phyloP scores from a whole-genome alignment of 1,284 basidiomycete species.

The Sphaerobolus stellatus region DNA sequence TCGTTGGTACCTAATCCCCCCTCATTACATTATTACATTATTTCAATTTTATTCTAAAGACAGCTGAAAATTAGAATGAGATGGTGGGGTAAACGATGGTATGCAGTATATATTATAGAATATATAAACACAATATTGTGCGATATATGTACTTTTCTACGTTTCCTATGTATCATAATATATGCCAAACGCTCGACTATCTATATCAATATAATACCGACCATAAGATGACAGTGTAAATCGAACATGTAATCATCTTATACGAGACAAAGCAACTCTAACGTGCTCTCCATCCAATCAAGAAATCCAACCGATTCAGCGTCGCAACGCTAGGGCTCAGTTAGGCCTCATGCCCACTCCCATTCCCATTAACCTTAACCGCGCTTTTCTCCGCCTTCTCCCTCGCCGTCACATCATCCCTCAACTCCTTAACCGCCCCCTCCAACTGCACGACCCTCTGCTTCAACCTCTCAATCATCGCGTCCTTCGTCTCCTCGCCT shows the following conservation, averaged over 20 bases:
- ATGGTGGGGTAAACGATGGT: too few relatives aligned
- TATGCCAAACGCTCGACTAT: background rate
- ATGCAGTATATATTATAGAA: too few relatives aligned
- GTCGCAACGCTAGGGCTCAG: background rate
- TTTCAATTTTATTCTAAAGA: too few relatives aligned
- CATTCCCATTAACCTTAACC: slow-evolving; percentile 1
- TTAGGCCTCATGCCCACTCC: background rate
- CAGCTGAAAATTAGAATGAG: too few relatives aligned
- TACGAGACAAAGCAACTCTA: background rate
- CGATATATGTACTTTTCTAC: too few relatives aligned
- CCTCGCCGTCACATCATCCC: too few relatives aligned
- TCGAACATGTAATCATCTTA: background rate
- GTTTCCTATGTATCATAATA: too few relatives aligned
- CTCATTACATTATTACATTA: too few relatives aligned
- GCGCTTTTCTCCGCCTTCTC: too few relatives aligned
- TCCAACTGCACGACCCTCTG: slow-evolving; percentile 12
- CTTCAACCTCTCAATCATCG: slow-evolving; percentile 4
- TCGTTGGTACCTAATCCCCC: too few relatives aligned
- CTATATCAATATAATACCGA: background rate
- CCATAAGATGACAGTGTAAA: background rate
- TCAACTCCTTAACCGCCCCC: slow-evolving; percentile 10
- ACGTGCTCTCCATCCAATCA: background rate
- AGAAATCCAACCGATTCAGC: background rate
- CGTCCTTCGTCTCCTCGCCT: slow-evolving; percentile 1
- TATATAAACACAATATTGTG: too few relatives aligned